A percentile compares a stretch with the other conserved stretches of the same genome.
These are phyloP conservation scores for Meripilus lineatus DNA, from an alignment of 1,284 basidiomycete genomes.

Conservation along the genomic window DNA sequence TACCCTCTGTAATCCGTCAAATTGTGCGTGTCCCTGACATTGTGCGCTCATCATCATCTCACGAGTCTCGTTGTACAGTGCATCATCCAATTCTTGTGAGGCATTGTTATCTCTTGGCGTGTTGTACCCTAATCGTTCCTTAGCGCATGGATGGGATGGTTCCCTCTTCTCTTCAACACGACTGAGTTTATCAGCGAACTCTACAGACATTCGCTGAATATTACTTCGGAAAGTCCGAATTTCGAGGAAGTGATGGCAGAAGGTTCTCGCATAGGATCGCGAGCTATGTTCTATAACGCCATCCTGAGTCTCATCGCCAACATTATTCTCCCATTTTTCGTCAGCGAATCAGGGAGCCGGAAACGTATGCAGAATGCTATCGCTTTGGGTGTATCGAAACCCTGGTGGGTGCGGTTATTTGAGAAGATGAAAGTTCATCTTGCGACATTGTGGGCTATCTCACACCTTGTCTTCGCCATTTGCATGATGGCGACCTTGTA, in stretches of 20 bases:
- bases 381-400: conserved; percentile 14
- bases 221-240: conserved; percentile 29
- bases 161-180: conserved; percentile 85
- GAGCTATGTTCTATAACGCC: conserved; percentile 78
- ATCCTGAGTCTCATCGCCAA: conserved; percentile 69
- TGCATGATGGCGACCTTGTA: conserved; percentile 77
- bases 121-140: conserved; percentile 8
- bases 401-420: conserved; percentile 23
- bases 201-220: conserved; percentile 49
- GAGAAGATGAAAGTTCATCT: conserved; percentile 48
- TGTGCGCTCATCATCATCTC: conserved; percentile 4
- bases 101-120: conserved; percentile 13
- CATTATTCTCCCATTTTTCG: conserved; percentile 69
- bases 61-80: conserved; percentile 39
- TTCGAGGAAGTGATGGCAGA: conserved; percentile 49
- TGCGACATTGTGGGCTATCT: conserved; percentile 70
- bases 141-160: conserved; percentile 84
- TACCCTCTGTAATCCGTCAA: conserved; percentile 74
- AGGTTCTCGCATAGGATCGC: conserved; percentile 78
- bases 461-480: conserved; percentile 60
- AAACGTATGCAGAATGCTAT: conserved; percentile 24
- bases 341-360: conserved; percentile 32
- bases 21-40: conserved; percentile 53
- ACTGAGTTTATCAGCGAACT: conserved; percentile 85
- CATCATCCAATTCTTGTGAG: conserved; percentile 85